Evolutionary conservation across 306 rosid species (phyloP).

Genomic region (Pueraria montana): DNA sequence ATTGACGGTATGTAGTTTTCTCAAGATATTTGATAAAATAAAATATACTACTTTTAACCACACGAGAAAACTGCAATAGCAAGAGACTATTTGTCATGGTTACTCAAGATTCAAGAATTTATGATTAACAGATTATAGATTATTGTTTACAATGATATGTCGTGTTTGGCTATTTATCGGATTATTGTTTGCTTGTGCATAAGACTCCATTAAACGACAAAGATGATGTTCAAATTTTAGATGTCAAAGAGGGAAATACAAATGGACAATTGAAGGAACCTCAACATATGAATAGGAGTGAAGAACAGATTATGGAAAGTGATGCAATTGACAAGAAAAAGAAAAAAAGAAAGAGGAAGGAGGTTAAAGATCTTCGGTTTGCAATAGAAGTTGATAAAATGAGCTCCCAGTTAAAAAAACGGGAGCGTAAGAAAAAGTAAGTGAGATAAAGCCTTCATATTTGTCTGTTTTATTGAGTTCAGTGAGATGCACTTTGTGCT

Average conservation of each 20-base stretch:
- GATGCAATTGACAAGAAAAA: slow-evolving; percentile 65
- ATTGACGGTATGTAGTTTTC: no score
- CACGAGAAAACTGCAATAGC: no score
- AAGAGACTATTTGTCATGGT: no score
- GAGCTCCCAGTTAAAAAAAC: slow-evolving; percentile 57
- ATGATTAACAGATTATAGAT: no score
- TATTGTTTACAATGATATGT: slow-evolving; percentile 20
- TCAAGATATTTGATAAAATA: no score
- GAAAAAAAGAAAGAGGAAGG: slow-evolving; percentile 82
- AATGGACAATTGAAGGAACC: slow-evolving; percentile 45
- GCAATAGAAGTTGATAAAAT: slow-evolving; percentile 57
- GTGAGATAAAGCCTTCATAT: no score
- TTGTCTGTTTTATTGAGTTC: slow-evolving; percentile 1
- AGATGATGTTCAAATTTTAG: slow-evolving; percentile 39
- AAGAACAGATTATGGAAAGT: slow-evolving; percentile 42
- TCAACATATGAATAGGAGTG: slow-evolving; percentile 44
- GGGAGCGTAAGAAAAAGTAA: slow-evolving; percentile 83
- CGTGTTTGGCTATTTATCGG: background rate
- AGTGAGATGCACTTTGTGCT: background rate
- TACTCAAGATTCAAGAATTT: no score
- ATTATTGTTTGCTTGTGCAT: slow-evolving; percentile 43
- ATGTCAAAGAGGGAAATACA: slow-evolving; percentile 43
- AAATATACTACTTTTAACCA: no score
- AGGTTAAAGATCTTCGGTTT: slow-evolving; percentile 85
- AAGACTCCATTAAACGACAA: slow-evolving; percentile 49